Percentiles rank a stretch among this genome's conserved stretches.
Evolutionary conservation across 2,329 filamentous ascomycete genomes (phyloP).

Genomic region (Ceratocystiopsis sp.): DNA sequence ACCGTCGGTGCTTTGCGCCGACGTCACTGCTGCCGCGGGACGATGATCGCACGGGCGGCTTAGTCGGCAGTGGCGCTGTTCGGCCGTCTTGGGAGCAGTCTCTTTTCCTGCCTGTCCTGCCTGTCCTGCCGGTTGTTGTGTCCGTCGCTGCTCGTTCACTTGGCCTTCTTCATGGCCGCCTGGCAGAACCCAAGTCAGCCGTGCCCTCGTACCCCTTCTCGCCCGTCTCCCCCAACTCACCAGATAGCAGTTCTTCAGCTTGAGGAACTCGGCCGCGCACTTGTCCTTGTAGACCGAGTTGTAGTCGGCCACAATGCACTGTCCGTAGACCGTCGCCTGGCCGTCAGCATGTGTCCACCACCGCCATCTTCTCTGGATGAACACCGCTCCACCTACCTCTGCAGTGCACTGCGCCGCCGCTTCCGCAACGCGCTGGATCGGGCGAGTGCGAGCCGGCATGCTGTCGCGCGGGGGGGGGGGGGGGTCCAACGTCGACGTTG

Average conservation of each 20-base stretch:
- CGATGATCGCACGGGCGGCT: no score
- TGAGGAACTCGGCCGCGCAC: constrained; percentile 71
- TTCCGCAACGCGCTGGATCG: constrained; percentile 36
- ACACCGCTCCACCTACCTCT: constrained; percentile 23
- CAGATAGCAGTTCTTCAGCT: constrained; percentile 72
- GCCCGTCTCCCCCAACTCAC: constrained; percentile 31
- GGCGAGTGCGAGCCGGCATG: constrained; percentile 24
- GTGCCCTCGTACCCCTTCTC: no score
- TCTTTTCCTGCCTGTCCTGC: no score
- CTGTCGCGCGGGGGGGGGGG: no score
- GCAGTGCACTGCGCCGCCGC: constrained; percentile 37
- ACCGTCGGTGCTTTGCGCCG: no score
- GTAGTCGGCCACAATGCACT: constrained; percentile 82
- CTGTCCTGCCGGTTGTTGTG: no score
- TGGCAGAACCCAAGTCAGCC: neutral
- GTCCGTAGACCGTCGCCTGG: constrained; percentile 72
- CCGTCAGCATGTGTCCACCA: neutral
- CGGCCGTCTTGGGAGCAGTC: no score
- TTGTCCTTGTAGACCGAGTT: constrained; percentile 82
- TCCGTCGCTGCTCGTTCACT: neutral
- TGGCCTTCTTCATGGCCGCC: constrained; percentile 5
- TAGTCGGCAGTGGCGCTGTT: no score
- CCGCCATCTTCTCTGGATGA: neutral
- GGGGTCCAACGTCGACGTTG: no score
- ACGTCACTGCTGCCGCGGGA: no score